Percentiles rank a stretch among this genome's conserved stretches.
Evolutionary conservation across 192 early-diverging fungal species (phyloP).

Genomic region (Phlyctochytrium planicorne): DNA sequence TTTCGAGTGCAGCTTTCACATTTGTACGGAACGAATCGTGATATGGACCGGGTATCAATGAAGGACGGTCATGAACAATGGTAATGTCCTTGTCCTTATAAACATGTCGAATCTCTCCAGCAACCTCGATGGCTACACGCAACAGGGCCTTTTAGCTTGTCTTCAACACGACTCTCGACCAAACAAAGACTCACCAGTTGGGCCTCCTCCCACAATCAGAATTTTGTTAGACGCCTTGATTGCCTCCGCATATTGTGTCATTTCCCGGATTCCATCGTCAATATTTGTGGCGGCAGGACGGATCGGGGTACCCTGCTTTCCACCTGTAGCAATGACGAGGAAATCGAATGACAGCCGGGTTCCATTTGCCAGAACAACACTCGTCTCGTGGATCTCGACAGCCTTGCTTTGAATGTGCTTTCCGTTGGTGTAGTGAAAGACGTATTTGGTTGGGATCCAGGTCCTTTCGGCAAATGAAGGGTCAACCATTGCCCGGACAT

Average conservation of each 20-base stretch:
- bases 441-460: slow-evolving; percentile 34
- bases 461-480: slow-evolving; percentile 23
- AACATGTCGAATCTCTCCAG: slow-evolving; percentile 67
- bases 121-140: slow-evolving; percentile 75
- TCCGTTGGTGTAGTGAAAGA: slow-evolving; percentile 30
- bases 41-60: slow-evolving; percentile 1
- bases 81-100: slow-evolving; percentile 63
- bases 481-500: slow-evolving; percentile 31
- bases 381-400: slow-evolving; percentile 35
- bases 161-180: no score
- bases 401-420: slow-evolving; percentile 52
- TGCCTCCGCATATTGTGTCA: slow-evolving; percentile 31
- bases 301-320: slow-evolving; percentile 48
- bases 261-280: slow-evolving; percentile 31
- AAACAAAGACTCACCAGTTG: neutral
- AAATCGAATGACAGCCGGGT: slow-evolving; percentile 62
- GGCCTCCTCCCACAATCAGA: slow-evolving; percentile 69
- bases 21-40: neutral
- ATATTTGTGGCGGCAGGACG: slow-evolving; percentile 36
- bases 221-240: slow-evolving; percentile 49
- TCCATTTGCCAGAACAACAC: slow-evolving; percentile 49
- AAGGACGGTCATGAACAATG: slow-evolving; percentile 60
- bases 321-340: slow-evolving; percentile 67
- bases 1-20: neutral
- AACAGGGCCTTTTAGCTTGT: no score